Evolutionary conservation across 257 asterid species (phyloP).

Genomic region (Capsicum chinense): DNA sequence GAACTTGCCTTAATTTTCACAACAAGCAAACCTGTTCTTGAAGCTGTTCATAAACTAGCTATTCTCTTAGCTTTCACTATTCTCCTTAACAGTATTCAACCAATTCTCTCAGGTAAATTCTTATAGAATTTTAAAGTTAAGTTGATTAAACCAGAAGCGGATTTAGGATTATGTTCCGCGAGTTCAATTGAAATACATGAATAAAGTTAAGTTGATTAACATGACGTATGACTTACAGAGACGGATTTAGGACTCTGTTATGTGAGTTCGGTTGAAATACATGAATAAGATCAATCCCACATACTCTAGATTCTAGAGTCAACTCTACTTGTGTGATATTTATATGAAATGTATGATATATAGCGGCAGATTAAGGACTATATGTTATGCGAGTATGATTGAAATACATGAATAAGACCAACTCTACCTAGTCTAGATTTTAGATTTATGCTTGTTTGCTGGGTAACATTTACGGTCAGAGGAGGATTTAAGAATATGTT

Average conservation of each 20-base stretch:
- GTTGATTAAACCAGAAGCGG: too few relatives aligned
- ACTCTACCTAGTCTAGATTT: neutral
- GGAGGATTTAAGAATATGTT: too few relatives aligned
- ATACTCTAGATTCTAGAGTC: too few relatives aligned
- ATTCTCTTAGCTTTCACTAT: slow-evolving; percentile 57
- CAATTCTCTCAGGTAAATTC: slow-evolving; percentile 57
- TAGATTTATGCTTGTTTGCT: neutral
- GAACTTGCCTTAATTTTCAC: slow-evolving; percentile 53
- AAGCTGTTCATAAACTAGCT: slow-evolving; percentile 49
- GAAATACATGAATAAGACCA: neutral
- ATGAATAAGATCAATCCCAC: too few relatives aligned
- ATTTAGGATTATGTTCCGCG: neutral
- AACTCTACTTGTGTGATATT: too few relatives aligned
- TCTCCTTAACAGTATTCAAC: slow-evolving; percentile 62
- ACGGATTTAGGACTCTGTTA: too few relatives aligned
- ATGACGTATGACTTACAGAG: too few relatives aligned
- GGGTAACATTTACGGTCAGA: neutral
- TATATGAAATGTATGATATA: too few relatives aligned
- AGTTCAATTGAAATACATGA: too few relatives aligned
- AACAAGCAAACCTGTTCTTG: slow-evolving; percentile 48
- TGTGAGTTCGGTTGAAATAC: too few relatives aligned
- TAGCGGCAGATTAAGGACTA: neutral
- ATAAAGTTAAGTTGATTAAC: too few relatives aligned
- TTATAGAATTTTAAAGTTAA: neutral
- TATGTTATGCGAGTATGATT: neutral